Conservation (phyloP, 352 stramenopile species). For the Pythium vanterpoolii region DNA sequence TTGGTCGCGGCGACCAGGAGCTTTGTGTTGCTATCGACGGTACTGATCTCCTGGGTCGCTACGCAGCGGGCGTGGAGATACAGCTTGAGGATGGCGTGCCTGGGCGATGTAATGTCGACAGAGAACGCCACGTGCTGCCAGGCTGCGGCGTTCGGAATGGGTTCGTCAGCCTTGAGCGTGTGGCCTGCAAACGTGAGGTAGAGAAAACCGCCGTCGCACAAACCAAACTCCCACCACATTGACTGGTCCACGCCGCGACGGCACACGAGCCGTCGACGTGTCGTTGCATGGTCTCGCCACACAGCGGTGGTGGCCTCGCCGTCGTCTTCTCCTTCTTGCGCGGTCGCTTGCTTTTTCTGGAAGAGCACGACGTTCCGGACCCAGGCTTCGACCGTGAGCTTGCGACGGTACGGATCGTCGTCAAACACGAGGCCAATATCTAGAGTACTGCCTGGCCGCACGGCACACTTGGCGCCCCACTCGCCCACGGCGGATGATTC, state of each 20-base stretch:
- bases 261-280: constrained; percentile 1
- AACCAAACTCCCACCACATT: constrained; percentile 42
- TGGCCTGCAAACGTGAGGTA: constrained; percentile 45
- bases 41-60: constrained; percentile 37
- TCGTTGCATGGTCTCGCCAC: neutral
- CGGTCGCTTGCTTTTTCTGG: constrained; percentile 29
- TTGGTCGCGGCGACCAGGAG: constrained; percentile 9
- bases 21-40: constrained; percentile 34
- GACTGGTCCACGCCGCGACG: constrained; percentile 13
- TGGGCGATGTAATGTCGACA: constrained; percentile 50
- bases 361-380: constrained; percentile 54
- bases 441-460: constrained; percentile 55
- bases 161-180: constrained; percentile 40
- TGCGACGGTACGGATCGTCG: constrained; percentile 76
- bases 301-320: neutral
- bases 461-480: constrained; percentile 48
- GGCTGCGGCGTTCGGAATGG: constrained; percentile 32
- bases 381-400: constrained; percentile 78
- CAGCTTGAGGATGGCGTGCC: constrained; percentile 48
- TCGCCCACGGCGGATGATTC: constrained; percentile 6
- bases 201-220: constrained; percentile 42
- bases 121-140: constrained; percentile 78
- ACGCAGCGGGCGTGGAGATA: constrained; percentile 61
- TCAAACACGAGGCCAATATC: constrained; percentile 71
- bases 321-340: constrained; percentile 21